Percentiles rank a stretch among this genome's conserved stretches.
phyloP scores from a whole-genome alignment of 495 filamentous ascomycete species.

The Aspergillus ostianus region DNA sequence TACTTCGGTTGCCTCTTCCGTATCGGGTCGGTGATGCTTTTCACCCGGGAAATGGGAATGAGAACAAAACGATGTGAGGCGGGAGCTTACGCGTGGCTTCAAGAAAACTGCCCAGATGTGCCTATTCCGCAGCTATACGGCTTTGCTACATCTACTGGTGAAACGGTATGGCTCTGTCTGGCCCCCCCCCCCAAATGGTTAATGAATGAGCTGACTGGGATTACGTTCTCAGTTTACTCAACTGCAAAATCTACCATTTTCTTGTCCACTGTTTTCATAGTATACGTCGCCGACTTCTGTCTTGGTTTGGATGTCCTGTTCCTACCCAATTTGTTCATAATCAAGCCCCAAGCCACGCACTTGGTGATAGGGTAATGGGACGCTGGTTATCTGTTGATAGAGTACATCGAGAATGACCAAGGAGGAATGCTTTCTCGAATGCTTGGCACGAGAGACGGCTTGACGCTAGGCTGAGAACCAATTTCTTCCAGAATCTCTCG shows the following conservation, averaged over 20 bases:
- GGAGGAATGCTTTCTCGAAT: too few species aligned
- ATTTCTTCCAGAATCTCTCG: conserved; percentile 30
- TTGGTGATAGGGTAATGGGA: conserved; percentile 3
- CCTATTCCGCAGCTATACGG: conserved; percentile 34
- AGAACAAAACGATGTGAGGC: conserved; percentile 41
- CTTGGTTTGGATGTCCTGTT: conserved; percentile 1
- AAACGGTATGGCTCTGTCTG: conserved; percentile 16
- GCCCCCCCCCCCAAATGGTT: too few species aligned
- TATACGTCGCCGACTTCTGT: conserved; percentile 21
- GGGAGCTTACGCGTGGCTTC: conserved; percentile 35
- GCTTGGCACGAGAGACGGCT: conserved; percentile 1
- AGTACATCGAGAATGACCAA: conserved; percentile 7
- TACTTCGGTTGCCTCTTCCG: conserved; percentile 38
- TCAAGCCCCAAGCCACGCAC: not conserved
- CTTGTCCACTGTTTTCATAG: conserved; percentile 20
- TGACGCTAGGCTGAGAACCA: conserved; percentile 20
- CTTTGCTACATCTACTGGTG: conserved; percentile 31
- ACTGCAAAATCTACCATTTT: conserved; percentile 4
- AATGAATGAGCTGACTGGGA: too few species aligned
- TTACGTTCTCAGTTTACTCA: conserved; percentile 9
- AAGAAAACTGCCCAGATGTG: conserved; percentile 31
- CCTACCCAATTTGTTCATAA: conserved; percentile 9
- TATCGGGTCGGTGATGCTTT: conserved; percentile 34
- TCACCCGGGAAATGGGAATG: conserved; percentile 34
- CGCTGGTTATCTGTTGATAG: not conserved